Conservation (phyloP, 2,329 filamentous ascomycete species). For the Leptographium galeiforme region DNA sequence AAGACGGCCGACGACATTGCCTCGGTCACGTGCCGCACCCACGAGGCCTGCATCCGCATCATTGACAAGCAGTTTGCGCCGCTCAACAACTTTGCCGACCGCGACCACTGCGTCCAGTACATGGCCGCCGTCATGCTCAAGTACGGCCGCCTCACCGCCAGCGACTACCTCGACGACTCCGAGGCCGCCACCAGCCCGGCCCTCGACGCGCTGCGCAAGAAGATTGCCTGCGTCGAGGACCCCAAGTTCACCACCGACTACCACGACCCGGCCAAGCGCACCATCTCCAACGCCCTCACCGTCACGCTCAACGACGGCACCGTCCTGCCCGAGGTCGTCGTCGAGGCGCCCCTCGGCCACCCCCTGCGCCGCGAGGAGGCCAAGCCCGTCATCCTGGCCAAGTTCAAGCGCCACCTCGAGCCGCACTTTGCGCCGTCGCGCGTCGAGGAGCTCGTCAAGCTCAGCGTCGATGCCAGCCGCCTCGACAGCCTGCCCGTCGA, state of each 20-base stretch:
- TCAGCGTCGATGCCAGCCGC: constrained; percentile 61
- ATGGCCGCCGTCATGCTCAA: constrained; percentile 96
- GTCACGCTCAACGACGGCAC: constrained; percentile 93
- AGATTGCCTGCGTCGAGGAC: constrained; percentile 94
- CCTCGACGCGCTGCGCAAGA: constrained; percentile 81
- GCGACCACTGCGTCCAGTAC: constrained; percentile 99
- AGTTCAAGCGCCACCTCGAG: constrained; percentile 84
- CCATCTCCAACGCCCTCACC: constrained; percentile 92
- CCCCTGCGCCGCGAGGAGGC: constrained; percentile 84
- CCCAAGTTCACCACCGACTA: constrained; percentile 90
- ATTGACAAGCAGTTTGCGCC: constrained; percentile 88
- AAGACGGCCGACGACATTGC: constrained; percentile 93
- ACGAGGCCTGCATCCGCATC: constrained; percentile 96
- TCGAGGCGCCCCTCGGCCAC: constrained; percentile 92
- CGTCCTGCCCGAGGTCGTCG: constrained; percentile 74
- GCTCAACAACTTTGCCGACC: constrained; percentile 99
- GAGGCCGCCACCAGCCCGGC: constrained; percentile 85
- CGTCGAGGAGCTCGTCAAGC: constrained; percentile 69
- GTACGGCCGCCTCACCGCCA: constrained; percentile 85
- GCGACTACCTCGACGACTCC: constrained; percentile 82
- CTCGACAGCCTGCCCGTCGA: constrained; percentile 76
- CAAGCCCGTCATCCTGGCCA: constrained; percentile 90
- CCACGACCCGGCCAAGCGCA: constrained; percentile 84
- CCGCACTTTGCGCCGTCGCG: constrained; percentile 67
- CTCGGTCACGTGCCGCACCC: constrained; percentile 82